These are phyloP conservation scores for Hapsidospora chrysogenum DNA, from an alignment of 495 filamentous ascomycete species.

Conservation along the genomic window DNA sequence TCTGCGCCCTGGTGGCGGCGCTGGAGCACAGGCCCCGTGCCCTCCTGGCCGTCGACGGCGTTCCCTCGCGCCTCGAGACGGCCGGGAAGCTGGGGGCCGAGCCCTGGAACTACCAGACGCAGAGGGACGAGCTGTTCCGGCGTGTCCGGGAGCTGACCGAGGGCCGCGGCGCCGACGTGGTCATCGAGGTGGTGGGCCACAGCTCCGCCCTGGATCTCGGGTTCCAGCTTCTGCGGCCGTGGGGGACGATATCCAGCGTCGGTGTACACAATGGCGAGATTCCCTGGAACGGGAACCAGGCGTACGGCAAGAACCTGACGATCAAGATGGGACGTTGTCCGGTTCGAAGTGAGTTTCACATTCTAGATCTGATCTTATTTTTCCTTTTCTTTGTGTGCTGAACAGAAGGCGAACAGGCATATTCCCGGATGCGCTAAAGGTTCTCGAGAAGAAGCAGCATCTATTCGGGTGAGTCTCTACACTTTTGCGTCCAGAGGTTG, in stretches of 20 bases:
- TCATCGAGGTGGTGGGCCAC: constrained; percentile 83
- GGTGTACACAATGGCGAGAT: constrained; percentile 91
- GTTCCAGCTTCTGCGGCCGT: constrained; percentile 76
- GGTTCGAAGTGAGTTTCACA: constrained; percentile 38
- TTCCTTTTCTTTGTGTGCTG: no score
- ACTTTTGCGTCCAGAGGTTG: no score
- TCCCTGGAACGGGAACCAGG: constrained; percentile 68
- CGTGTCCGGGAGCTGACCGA: constrained; percentile 63
- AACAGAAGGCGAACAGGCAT: constrained; percentile 18
- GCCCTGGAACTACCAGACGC: constrained; percentile 62
- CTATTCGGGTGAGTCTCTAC: constrained; percentile 47
- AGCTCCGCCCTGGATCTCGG: constrained; percentile 68
- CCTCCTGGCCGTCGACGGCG: constrained; percentile 72
- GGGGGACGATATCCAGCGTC: constrained; percentile 72
- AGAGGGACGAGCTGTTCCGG: constrained; percentile 48
- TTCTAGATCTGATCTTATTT: no score
- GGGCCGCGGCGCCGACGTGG: constrained; percentile 75
- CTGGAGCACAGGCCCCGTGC: constrained; percentile 66
- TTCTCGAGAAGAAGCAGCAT: constrained; percentile 71
- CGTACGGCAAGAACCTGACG: constrained; percentile 72
- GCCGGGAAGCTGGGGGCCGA: constrained; percentile 70
- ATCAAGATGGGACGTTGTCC: constrained; percentile 94
- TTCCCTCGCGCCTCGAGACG: constrained; percentile 60
- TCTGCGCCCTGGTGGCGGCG: constrained; percentile 77
- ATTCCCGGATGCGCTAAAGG: constrained; percentile 58